These are phyloP conservation scores for Yarrowia hollandica DNA, from an alignment of 805 yeast genomes.

Conservation along the genomic window DNA sequence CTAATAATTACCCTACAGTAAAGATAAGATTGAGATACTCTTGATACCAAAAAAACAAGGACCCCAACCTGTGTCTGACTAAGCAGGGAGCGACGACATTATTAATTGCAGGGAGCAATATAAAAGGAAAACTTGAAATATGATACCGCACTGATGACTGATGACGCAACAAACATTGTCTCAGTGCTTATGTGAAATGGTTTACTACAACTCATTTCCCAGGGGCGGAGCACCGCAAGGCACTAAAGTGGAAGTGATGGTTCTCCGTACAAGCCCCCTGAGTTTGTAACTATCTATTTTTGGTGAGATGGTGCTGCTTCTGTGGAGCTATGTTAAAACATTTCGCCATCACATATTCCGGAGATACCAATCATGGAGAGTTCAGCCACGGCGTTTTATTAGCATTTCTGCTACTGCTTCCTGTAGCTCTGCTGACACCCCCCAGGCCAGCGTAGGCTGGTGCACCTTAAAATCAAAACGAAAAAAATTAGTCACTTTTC, in stretches of 20 bases:
- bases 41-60: not conserved
- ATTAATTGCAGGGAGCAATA: no score
- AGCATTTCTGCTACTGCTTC: no score
- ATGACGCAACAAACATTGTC: no score
- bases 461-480: no score
- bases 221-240: constrained; percentile 10
- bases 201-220: no score
- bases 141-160: no score
- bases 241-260: not conserved
- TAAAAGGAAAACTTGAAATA: no score
- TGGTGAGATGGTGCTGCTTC: not conserved
- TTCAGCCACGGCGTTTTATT: constrained; percentile 4
- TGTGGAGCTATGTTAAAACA: constrained; percentile 9
- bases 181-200: not conserved
- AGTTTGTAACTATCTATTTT: not conserved
- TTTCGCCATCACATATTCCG: constrained; percentile 5
- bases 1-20: constrained; percentile 1
- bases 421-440: no score
- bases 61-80: not conserved
- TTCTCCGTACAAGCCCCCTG: constrained; percentile 10
- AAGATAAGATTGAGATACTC: constrained; percentile 8
- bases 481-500: no score
- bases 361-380: constrained; percentile 1
- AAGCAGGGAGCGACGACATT: no score
- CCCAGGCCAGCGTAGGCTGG: no score